These are phyloP conservation scores for Pisolithus albus DNA, from an alignment of 768 basidiomycete species.

Conservation along the genomic window DNA sequence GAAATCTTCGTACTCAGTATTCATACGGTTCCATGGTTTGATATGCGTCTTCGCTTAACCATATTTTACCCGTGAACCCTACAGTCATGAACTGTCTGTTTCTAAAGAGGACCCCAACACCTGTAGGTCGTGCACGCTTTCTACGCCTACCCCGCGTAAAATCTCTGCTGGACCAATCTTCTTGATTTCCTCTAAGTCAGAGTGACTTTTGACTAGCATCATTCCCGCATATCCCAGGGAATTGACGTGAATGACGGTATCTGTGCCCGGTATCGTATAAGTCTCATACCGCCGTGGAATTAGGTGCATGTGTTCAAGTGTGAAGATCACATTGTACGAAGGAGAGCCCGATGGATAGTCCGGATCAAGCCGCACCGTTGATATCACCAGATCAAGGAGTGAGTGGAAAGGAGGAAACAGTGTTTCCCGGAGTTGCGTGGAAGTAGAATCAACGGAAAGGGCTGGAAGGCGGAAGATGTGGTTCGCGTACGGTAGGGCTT, in stretches of 20 bases:
- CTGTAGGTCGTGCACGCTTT: constrained; percentile 64
- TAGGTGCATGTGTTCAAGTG: constrained; percentile 77
- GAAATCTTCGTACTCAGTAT: no score
- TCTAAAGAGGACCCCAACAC: constrained; percentile 42
- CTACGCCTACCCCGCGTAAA: constrained; percentile 54
- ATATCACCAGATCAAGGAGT: constrained; percentile 72
- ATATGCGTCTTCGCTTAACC: no score
- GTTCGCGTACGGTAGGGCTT: constrained; percentile 70
- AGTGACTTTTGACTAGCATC: constrained; percentile 79
- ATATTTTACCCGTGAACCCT: neutral
- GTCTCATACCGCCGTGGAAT: constrained; percentile 70
- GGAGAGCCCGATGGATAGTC: constrained; percentile 56
- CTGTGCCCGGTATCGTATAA: constrained; percentile 46
- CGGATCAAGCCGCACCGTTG: constrained; percentile 61
- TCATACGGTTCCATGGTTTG: no score
- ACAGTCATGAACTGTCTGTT: constrained; percentile 6
- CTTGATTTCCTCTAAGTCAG: constrained; percentile 65
- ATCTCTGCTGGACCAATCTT: constrained; percentile 57
- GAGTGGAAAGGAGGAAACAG: constrained; percentile 60
- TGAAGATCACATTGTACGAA: constrained; percentile 81
- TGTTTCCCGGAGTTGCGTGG: constrained; percentile 41
- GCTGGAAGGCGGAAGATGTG: constrained; percentile 52
- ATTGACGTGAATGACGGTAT: constrained; percentile 67
- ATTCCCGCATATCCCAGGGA: constrained; percentile 87
- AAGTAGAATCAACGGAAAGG: constrained; percentile 15